phyloP scores from a whole-genome alignment of 1,284 basidiomycete genomes.

The Exobasidium cylindrosporum region DNA sequence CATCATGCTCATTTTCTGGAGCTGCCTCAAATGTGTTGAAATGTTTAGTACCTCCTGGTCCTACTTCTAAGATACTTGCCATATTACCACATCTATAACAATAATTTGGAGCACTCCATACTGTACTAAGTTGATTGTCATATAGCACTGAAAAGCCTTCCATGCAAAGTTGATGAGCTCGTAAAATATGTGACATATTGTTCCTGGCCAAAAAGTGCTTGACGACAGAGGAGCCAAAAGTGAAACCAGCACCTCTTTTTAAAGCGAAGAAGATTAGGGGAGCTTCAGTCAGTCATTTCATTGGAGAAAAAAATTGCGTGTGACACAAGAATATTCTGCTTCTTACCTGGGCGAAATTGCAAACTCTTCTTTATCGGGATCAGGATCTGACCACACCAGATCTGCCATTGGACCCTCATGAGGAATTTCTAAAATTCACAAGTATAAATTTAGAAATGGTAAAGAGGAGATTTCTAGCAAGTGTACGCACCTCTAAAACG shows the following conservation, averaged over 20 bases:
- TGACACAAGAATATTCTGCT: no score
- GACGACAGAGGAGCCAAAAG: slow-evolving; percentile 97
- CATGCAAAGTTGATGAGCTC: slow-evolving; percentile 99
- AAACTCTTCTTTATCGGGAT: slow-evolving; percentile 98
- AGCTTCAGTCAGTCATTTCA: slow-evolving; percentile 5
- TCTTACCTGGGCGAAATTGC: slow-evolving; percentile 88
- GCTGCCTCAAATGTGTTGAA: slow-evolving; percentile 99
- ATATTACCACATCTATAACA: slow-evolving; percentile 97
- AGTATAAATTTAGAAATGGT: no score
- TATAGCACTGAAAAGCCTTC: slow-evolving; percentile 94
- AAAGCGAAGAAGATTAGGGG: slow-evolving; percentile 55
- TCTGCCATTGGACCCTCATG: slow-evolving; percentile 99
- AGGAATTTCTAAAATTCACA: slow-evolving; percentile 89
- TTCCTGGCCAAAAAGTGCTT: slow-evolving; percentile 89
- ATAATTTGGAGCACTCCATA: slow-evolving; percentile 98
- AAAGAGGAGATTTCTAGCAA: background rate
- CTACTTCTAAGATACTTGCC: slow-evolving; percentile 92
- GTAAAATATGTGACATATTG: slow-evolving; percentile 92
- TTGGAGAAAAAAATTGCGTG: no score
- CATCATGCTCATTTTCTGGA: slow-evolving; percentile 80
- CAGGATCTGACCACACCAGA: slow-evolving; percentile 98
- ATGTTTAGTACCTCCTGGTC: slow-evolving; percentile 80
- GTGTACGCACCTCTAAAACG: slow-evolving; percentile 67
- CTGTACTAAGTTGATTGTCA: slow-evolving; percentile 89
- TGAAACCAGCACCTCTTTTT: slow-evolving; percentile 93